Conservation (phyloP, 805 yeast genomes). For the Clavispora asparagi region DNA sequence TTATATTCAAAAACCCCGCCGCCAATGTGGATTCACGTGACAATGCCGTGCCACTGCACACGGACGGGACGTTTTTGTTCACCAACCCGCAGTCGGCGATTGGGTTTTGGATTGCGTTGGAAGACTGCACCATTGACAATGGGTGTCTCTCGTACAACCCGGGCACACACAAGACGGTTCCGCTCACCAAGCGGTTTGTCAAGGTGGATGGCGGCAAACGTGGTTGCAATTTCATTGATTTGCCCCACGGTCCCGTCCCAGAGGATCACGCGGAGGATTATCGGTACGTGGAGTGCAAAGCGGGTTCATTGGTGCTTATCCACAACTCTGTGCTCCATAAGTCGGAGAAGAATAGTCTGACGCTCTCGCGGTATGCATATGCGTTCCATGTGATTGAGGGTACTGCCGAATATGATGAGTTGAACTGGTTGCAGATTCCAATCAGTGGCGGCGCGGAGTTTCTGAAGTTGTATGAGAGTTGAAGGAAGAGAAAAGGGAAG, state of each 20-base stretch:
- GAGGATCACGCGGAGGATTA: constrained; percentile 38
- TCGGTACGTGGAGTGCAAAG: constrained; percentile 53
- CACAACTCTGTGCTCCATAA: constrained; percentile 70
- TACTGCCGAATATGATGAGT: constrained; percentile 48
- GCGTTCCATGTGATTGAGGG: constrained; percentile 81
- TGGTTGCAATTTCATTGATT: constrained; percentile 54
- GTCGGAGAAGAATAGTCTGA: constrained; percentile 55
- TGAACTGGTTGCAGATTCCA: constrained; percentile 79
- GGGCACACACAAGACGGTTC: constrained; percentile 59
- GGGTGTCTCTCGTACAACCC: constrained; percentile 70
- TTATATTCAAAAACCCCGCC: constrained; percentile 68
- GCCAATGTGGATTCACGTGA: constrained; percentile 23
- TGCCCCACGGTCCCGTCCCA: constrained; percentile 18
- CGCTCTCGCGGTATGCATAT: constrained; percentile 63
- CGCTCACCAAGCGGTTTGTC: constrained; percentile 59
- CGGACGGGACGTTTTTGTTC: constrained; percentile 67
- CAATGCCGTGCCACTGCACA: constrained; percentile 69
- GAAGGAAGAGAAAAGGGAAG: too few relatives aligned
- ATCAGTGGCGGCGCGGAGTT: constrained; percentile 61
- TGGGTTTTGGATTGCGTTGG: constrained; percentile 81
- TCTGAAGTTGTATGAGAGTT: constrained; percentile 37
- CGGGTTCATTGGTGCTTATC: constrained; percentile 67
- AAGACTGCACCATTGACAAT: constrained; percentile 60
- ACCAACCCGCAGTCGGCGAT: constrained; percentile 67
- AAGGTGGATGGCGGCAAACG: constrained; percentile 41